Evolutionary conservation across 768 basidiomycete species (phyloP).

Genomic region (Tylopilus plumbeoviolaceoides): DNA sequence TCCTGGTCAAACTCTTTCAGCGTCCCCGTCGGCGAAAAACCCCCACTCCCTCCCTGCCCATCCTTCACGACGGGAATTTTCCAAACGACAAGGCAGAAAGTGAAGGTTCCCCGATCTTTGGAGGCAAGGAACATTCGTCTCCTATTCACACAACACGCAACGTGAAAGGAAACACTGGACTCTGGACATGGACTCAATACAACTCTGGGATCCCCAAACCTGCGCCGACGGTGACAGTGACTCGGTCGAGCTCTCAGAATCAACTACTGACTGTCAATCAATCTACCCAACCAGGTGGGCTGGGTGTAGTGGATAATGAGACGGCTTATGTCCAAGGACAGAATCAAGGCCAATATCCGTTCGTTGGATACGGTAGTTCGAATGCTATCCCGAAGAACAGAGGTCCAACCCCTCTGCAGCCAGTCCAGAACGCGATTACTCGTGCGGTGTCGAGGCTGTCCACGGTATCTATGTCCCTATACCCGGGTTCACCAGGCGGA

Average conservation of each 20-base stretch:
- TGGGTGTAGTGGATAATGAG: conserved; percentile 1
- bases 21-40: conserved; percentile 50
- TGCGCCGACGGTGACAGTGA: conserved; percentile 20
- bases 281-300: conserved; percentile 6
- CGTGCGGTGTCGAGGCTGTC: conserved; percentile 40
- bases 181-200: conserved; percentile 59
- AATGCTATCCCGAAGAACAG: conserved; percentile 21
- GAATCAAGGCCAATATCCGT: conserved; percentile 17
- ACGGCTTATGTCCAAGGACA: conserved; percentile 15
- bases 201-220: conserved; percentile 35
- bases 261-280: conserved; percentile 9
- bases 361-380: conserved; percentile 25
- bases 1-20: conserved; percentile 45
- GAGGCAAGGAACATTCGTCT: conserved; percentile 65
- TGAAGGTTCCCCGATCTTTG: conserved; percentile 70
- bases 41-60: conserved; percentile 72
- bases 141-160: conserved; percentile 22
- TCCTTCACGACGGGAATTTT: conserved; percentile 53
- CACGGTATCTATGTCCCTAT: conserved; percentile 43
- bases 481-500: conserved; percentile 40
- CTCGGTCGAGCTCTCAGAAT: conserved; percentile 22
- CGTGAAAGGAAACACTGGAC: conserved; percentile 39
- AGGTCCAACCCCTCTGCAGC: conserved; percentile 34
- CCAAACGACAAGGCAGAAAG: conserved; percentile 42
- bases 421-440: conserved; percentile 38